Conservation (phyloP, 176 grass and related monocot species). For the Neostapfia colusana region DNA sequence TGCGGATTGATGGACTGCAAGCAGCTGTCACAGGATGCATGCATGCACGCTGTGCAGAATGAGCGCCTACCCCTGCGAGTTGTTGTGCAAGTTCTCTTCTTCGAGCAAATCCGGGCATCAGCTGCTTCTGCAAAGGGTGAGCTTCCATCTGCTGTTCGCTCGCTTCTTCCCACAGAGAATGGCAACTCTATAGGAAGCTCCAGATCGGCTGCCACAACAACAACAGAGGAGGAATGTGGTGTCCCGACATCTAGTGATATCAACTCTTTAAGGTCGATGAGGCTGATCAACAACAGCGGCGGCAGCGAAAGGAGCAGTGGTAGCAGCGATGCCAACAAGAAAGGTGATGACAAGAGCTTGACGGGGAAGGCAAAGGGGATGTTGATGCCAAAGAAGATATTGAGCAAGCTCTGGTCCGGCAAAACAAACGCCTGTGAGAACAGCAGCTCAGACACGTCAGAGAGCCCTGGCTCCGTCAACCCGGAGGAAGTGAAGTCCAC, state of each 20-base stretch:
- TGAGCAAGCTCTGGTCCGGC: slow-evolving; percentile 89
- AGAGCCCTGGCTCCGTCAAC: slow-evolving; percentile 73
- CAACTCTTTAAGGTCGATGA: slow-evolving; percentile 66
- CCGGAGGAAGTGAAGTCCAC: slow-evolving; percentile 70
- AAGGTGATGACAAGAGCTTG: slow-evolving; percentile 45
- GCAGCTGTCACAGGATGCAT: slow-evolving; percentile 74
- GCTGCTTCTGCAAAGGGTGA: slow-evolving; percentile 38
- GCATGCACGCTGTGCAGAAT: slow-evolving; percentile 90
- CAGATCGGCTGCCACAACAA: slow-evolving; percentile 75
- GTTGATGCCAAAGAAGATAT: slow-evolving; percentile 84
- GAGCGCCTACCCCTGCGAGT: slow-evolving; percentile 90
- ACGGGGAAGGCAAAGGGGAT: slow-evolving; percentile 55
- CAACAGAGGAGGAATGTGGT: slow-evolving; percentile 75
- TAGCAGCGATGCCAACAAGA: slow-evolving; percentile 58
- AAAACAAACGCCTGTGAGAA: slow-evolving; percentile 63
- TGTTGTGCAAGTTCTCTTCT: slow-evolving; percentile 96
- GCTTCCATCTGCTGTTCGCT: slow-evolving; percentile 41
- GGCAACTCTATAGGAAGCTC: slow-evolving; percentile 87
- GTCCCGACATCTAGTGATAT: slow-evolving; percentile 55
- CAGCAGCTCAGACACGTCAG: slow-evolving; percentile 79
- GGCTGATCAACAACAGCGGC: slow-evolving; percentile 48
- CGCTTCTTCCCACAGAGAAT: slow-evolving; percentile 72
- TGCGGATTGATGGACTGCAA: slow-evolving; percentile 94
- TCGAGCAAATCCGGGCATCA: slow-evolving; percentile 64
- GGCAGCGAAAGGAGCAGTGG: slow-evolving; percentile 76